Conservation (phyloP, 2,329 filamentous ascomycete genomes). For the Cylindrodendrum hubeiense region DNA sequence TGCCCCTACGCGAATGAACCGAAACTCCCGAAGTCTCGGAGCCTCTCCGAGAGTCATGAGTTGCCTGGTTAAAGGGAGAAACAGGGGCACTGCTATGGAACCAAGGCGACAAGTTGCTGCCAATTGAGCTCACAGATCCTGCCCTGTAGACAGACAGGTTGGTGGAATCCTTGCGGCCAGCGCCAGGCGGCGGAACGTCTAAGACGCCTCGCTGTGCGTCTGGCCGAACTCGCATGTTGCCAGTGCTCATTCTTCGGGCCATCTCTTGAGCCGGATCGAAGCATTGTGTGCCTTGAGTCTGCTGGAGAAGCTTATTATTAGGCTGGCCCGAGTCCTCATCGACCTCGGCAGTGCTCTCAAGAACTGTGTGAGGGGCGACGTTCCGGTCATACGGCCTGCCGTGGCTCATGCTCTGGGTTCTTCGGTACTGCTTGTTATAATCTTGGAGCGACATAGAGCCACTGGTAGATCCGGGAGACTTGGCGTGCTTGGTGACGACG, state of each 20-base stretch:
- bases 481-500: constrained; percentile 58
- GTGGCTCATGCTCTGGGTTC: constrained; percentile 51
- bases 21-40: constrained; percentile 31
- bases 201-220: constrained; percentile 17
- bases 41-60: constrained; percentile 34
- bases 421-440: constrained; percentile 51
- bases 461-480: constrained; percentile 35
- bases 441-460: constrained; percentile 49
- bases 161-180: constrained; percentile 30
- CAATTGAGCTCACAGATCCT: constrained; percentile 34
- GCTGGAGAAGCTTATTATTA: constrained; percentile 49
- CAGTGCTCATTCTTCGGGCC: constrained; percentile 54
- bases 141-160: constrained; percentile 18
- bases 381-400: constrained; percentile 52
- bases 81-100: constrained; percentile 25
- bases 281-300: constrained; percentile 30
- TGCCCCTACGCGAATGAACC: constrained; percentile 33
- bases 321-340: constrained; percentile 40
- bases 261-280: constrained; percentile 21
- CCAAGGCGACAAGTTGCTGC: constrained; percentile 32
- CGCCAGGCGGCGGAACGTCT: constrained; percentile 11
- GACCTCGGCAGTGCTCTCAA: constrained; percentile 52
- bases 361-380: constrained; percentile 50
- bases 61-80: constrained; percentile 34
- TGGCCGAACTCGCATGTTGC: constrained; percentile 45